A percentile compares a stretch with the other conserved stretches of the same genome.
Conservation (phyloP, 129 eudicot species). For the Flaveria trinervia region DNA sequence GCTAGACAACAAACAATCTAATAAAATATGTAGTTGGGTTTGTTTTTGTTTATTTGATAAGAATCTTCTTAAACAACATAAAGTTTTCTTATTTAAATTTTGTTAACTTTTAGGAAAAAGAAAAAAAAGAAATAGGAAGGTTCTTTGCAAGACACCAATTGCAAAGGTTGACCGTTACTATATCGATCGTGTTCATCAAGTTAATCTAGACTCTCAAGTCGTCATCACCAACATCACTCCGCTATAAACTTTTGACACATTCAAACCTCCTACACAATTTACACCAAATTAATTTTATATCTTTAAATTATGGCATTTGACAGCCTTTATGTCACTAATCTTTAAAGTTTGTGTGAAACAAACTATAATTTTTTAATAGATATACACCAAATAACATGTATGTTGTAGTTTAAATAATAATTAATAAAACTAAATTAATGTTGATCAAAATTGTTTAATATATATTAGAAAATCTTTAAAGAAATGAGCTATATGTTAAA, state of each 20-base stretch:
- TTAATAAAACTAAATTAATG: neutral
- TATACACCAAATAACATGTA: neutral
- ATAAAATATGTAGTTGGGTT: too few relatives aligned
- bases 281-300: neutral
- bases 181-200: conserved; percentile 31
- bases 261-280: conserved; percentile 24
- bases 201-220: conserved; percentile 30
- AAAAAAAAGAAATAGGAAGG: conserved; percentile 8
- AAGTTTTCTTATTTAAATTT: neutral
- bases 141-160: conserved; percentile 22
- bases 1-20: neutral
- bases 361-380: neutral
- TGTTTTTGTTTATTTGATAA: neutral
- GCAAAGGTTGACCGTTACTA: conserved; percentile 23
- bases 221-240: conserved; percentile 19
- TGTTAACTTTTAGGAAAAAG: neutral
- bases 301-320: neutral
- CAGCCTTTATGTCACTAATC: neutral
- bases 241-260: conserved; percentile 41
- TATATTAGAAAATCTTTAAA: neutral
- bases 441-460: neutral
- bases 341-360: neutral
- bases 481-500: neutral
- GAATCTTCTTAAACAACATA: neutral
- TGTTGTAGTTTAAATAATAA: neutral